phyloP scores from a whole-genome alignment of 169 alveolate genomes.

The Plasmodium blacklocki region DNA sequence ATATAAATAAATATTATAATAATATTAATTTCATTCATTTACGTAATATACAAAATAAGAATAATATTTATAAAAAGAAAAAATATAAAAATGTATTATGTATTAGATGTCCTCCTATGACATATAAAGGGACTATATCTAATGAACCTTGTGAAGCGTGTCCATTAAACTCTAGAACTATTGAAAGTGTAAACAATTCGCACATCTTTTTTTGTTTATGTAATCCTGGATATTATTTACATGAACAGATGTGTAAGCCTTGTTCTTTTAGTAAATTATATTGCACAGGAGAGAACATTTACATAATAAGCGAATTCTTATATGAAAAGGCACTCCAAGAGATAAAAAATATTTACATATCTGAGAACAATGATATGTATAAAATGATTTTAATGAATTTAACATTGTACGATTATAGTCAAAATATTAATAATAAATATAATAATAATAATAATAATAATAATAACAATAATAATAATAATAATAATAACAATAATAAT shows the following conservation, averaged over 20 bases:
- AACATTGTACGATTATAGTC: conserved; percentile 10
- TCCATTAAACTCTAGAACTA: conserved; percentile 82
- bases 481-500: not conserved
- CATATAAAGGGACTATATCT: conserved; percentile 82
- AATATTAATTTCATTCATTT: not conserved
- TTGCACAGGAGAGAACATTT: conserved; percentile 87
- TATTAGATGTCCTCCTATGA: conserved; percentile 82
- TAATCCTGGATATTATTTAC: conserved; percentile 85
- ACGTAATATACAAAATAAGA: not conserved
- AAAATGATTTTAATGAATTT: conserved; percentile 32
- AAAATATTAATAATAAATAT: not conserved
- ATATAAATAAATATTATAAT: too few relatives aligned
- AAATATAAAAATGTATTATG: conserved; percentile 53
- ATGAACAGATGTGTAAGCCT: conserved; percentile 82
- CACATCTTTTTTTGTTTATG: conserved; percentile 86
- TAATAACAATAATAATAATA: not conserved
- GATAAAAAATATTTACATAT: not conserved
- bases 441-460: conserved; percentile 1
- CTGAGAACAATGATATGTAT: not conserved
- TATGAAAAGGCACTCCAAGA: conserved; percentile 3
- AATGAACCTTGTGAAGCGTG: conserved; percentile 86
- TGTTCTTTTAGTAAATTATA: conserved; percentile 81
- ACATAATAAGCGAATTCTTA: conserved; percentile 18
- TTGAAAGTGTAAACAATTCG: conserved; percentile 77
- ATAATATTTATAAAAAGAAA: not conserved